A percentile compares a stretch with the other conserved stretches of the same genome.
Evolutionary conservation across 2,329 filamentous ascomycete species (phyloP).

Genomic region (Akanthomyces muscarius): DNA sequence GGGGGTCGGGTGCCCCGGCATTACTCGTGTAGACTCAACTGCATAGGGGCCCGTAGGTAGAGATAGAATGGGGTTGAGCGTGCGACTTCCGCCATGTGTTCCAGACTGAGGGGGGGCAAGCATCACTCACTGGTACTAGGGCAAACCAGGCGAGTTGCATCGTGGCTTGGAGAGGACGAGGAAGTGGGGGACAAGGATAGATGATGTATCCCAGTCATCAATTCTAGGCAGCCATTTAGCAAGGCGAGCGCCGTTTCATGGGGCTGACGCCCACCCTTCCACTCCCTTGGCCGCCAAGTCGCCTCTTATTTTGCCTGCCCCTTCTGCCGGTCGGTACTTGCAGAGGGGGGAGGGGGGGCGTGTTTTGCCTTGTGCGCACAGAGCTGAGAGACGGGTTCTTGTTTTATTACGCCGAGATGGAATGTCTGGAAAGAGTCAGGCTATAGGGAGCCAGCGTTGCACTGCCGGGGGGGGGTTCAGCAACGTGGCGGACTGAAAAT

Average conservation of each 20-base stretch:
- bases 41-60: not conserved
- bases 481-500: not conserved
- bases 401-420: slow-evolving; percentile 6
- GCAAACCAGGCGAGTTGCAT: not conserved
- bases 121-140: not conserved
- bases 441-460: not conserved
- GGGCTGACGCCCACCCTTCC: slow-evolving; percentile 1
- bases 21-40: not conserved
- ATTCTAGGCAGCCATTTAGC: slow-evolving; percentile 10
- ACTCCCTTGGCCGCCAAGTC: not conserved
- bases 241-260: not conserved
- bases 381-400: slow-evolving; percentile 1
- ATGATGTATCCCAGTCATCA: not conserved
- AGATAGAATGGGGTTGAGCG: not conserved
- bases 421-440: not conserved
- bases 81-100: slow-evolving; percentile 1
- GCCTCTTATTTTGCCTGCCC: not conserved
- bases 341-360: not conserved
- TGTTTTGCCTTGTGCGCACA: slow-evolving; percentile 11
- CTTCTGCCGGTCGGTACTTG: not conserved
- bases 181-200: not conserved
- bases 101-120: not conserved
- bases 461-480: too few species aligned
- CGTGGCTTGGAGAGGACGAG: not conserved
- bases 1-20: not conserved